Evolutionary conservation across 176 grass and related monocot genomes (phyloP).

Genomic region (Bromus sterilis): DNA sequence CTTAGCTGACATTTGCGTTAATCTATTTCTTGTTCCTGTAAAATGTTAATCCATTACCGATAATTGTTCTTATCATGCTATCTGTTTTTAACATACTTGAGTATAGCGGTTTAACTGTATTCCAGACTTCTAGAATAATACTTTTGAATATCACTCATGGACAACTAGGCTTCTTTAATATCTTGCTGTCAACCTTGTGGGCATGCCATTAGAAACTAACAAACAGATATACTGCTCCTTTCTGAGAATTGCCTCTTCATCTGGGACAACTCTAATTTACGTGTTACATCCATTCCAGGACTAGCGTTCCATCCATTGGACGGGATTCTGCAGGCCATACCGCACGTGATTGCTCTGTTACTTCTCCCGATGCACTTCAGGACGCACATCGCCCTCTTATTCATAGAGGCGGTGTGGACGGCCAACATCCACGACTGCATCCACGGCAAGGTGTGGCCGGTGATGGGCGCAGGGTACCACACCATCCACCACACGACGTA

Average conservation of each 20-base stretch:
- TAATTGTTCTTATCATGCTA: too few relatives aligned
- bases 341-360: slow-evolving; percentile 80
- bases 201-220: not conserved
- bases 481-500: slow-evolving; percentile 97
- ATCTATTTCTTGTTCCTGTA: not conserved
- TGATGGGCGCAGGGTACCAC: slow-evolving; percentile 98
- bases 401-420: slow-evolving; percentile 82
- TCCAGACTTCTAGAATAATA: too few relatives aligned
- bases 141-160: too few relatives aligned
- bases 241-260: not conserved
- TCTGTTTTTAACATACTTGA: too few relatives aligned
- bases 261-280: not conserved
- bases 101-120: not conserved
- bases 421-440: slow-evolving; percentile 96
- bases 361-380: slow-evolving; percentile 59
- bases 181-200: not conserved
- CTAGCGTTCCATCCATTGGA: slow-evolving; percentile 95
- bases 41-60: not conserved
- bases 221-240: not conserved
- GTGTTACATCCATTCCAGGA: slow-evolving; percentile 28
- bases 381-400: slow-evolving; percentile 53
- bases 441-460: slow-evolving; percentile 90
- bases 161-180: not conserved
- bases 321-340: slow-evolving; percentile 79
- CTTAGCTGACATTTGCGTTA: not conserved